Conservation (phyloP, 2,329 filamentous ascomycete genomes). For the Uncinocarpus reesii region DNA sequence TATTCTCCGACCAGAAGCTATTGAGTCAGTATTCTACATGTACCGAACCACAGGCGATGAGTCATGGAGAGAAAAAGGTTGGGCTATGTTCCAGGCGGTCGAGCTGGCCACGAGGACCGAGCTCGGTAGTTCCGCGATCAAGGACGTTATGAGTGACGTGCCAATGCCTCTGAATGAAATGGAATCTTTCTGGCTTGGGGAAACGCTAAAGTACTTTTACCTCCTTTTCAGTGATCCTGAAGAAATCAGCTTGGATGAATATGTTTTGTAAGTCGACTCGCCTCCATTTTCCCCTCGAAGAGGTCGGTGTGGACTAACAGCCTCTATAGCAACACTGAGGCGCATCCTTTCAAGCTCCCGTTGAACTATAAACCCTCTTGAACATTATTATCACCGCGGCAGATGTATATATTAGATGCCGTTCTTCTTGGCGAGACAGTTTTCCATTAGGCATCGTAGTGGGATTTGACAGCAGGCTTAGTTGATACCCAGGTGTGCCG, state of each 20-base stretch:
- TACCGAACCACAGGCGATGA: slow-evolving; percentile 78
- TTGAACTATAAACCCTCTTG: neutral
- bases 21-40: slow-evolving; percentile 82
- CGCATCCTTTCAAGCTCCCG: slow-evolving; percentile 39
- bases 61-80: slow-evolving; percentile 68
- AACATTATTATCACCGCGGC: neutral
- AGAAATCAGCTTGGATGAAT: slow-evolving; percentile 56
- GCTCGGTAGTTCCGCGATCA: slow-evolving; percentile 52
- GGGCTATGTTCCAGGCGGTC: slow-evolving; percentile 72
- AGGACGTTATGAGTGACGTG: slow-evolving; percentile 37
- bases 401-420: neutral
- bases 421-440: neutral
- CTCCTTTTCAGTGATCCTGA: slow-evolving; percentile 62
- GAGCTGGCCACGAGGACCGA: slow-evolving; percentile 55
- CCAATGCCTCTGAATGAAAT: slow-evolving; percentile 56
- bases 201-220: slow-evolving; percentile 90
- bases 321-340: slow-evolving; percentile 40
- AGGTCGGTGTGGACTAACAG: slow-evolving; percentile 1
- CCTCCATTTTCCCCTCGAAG: no score
- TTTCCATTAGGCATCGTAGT: no score
- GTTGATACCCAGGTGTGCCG: neutral
- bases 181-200: slow-evolving; percentile 86
- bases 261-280: slow-evolving; percentile 50
- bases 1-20: slow-evolving; percentile 60
- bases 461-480: neutral